phyloP scores from a whole-genome alignment of 495 filamentous ascomycete genomes.

The Paragyromitra xinjiangensis region DNA sequence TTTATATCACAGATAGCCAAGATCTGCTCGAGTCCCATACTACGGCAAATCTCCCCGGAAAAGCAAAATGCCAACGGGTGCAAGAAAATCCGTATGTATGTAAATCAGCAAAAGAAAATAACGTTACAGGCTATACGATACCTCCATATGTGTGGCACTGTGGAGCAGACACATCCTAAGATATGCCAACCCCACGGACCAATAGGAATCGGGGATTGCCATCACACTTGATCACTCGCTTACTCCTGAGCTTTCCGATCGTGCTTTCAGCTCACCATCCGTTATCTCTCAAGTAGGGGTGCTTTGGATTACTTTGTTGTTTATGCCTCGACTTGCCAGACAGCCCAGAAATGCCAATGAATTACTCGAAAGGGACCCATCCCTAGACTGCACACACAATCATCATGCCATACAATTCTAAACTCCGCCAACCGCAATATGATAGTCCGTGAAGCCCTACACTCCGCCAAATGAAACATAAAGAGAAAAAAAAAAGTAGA shows the following conservation, averaged over 20 bases:
- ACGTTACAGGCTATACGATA: not conserved
- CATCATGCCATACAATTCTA: constrained; percentile 38
- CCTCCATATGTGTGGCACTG: not conserved
- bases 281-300: not conserved
- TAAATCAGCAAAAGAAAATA: constrained; percentile 4
- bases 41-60: constrained; percentile 7
- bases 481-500: constrained; percentile 19
- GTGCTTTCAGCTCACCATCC: not conserved
- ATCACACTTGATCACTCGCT: constrained; percentile 35
- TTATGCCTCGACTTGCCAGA: not conserved
- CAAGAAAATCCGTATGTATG: constrained; percentile 17
- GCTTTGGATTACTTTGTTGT: not conserved
- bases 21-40: not conserved
- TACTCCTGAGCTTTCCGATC: not conserved
- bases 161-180: not conserved
- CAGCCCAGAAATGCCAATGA: not conserved
- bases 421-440: constrained; percentile 16
- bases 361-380: constrained; percentile 19
- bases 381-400: not conserved
- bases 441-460: constrained; percentile 16
- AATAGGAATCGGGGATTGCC: not conserved
- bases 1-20: not conserved
- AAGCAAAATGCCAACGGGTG: constrained; percentile 13
- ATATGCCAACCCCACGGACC: not conserved
- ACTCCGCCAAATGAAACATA: constrained; percentile 26